Base-by-base conservation (phyloP, 768 basidiomycete species). In the Chalciporus piperatus region DNA sequence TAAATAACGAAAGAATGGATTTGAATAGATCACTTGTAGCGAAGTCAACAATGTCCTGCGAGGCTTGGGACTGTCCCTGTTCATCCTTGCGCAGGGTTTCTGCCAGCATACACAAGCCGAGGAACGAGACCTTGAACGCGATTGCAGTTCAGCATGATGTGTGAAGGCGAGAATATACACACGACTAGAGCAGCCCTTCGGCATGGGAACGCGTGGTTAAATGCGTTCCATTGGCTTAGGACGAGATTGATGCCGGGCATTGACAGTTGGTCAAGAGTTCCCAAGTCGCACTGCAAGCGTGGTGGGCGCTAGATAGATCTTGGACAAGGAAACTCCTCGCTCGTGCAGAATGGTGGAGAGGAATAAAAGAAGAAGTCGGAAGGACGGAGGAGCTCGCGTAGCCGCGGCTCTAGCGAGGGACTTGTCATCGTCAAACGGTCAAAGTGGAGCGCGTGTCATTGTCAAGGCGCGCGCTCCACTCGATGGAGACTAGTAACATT, bases 1-100 rank as follows among this genome's bases (percentile, higher is more conserved):
- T 19, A 28, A 16, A 53, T 2, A 65, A 25, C 25, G 55, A 63
- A 41, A 62, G 12, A 3, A 49, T 12, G 9, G 50, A 45, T 41
- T 68, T 68, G 44, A 39, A 16, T 17, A 59, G 41, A 44, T 70
- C 59, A 8, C 30, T 60, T 30, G 53, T 42, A 45, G 54, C 63
- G 16, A 63, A 60, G 14, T 37, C 54, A 27, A 66, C 47, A 10
- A 41, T 47, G 52, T 56, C 53, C 33, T 28, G 47, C 9, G 22
- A 45, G 23, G 23, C 22, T 37, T 28, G 46, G n/a, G 28, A 45
- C 17, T 48, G 46, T 17, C 17, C 23, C 47, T 16, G 14, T 25
- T 43, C 27, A 17, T 41, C 47, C 41, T 33, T 41, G 37, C 45
- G 56, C 4, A 48, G 2, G 25, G 41, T 41, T 48, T 62, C 58